Conservation (phyloP, 176 grass and related monocot genomes). For the Bolboschoenus planiculmis region DNA sequence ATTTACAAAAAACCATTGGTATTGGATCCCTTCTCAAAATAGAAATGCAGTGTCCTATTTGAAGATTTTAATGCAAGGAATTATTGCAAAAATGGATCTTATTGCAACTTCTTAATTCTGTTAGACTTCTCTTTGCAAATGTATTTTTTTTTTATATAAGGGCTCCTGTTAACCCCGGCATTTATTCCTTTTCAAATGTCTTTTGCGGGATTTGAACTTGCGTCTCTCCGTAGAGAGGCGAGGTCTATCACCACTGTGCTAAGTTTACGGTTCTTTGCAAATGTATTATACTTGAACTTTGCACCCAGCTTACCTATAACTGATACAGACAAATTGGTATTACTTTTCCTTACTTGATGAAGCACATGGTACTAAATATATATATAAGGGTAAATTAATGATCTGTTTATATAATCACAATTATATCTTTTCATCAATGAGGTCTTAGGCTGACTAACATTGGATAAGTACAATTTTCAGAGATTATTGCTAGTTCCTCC, state of each 20-base stretch:
- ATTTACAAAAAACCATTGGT: too few species aligned
- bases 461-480: constrained; percentile 34
- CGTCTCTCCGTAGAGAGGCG: too few species aligned
- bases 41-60: not conserved
- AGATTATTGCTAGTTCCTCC: constrained; percentile 91
- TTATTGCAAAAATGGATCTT: not conserved
- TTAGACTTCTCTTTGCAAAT: not conserved
- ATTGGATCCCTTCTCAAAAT: too few species aligned
- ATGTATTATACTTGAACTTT: not conserved
- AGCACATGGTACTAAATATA: not conserved
- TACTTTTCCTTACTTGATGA: not conserved
- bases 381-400: not conserved
- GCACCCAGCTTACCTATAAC: not conserved
- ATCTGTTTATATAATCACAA: not conserved
- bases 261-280: too few species aligned
- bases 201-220: too few species aligned
- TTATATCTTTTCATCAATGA: not conserved
- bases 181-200: too few species aligned
- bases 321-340: not conserved
- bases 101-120: not conserved
- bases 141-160: too few species aligned
- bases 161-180: too few species aligned
- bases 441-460: not conserved
- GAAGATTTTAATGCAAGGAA: not conserved
- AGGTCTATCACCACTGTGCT: too few species aligned